phyloP scores from a whole-genome alignment of 179 eudicot species.

The Actinidia arguta region DNA sequence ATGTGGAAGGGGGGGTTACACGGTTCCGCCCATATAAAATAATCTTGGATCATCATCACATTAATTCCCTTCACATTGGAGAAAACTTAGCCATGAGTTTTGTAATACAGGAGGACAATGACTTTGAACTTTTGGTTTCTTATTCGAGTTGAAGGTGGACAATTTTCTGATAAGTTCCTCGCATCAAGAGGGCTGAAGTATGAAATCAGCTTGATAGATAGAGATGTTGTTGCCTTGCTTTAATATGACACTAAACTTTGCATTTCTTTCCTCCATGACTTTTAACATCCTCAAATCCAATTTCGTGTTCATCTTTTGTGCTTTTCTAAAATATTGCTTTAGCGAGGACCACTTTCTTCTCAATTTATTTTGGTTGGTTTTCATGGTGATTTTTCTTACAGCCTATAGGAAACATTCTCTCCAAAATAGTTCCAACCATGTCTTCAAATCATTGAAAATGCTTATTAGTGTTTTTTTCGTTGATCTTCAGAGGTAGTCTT shows the following conservation, averaged over 20 bases:
- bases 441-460: background rate
- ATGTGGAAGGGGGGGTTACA: background rate
- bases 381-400: too few relatives aligned
- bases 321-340: background rate
- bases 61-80: background rate
- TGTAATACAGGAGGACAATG: background rate
- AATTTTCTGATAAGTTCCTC: background rate
- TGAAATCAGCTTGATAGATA: background rate
- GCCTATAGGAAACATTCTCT: background rate
- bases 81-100: background rate
- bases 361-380: background rate
- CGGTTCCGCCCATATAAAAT: background rate
- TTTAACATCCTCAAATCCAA: background rate
- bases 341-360: background rate
- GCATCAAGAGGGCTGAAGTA: background rate
- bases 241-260: background rate
- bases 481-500: background rate
- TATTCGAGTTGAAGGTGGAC: background rate
- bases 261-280: background rate
- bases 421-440: background rate
- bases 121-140: background rate
- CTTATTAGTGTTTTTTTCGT: background rate
- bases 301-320: background rate
- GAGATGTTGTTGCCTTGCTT: background rate
- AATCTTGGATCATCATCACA: background rate